Conservation (phyloP, 2,329 filamentous ascomycete species). For the Ophiocordyceps australis region DNA sequence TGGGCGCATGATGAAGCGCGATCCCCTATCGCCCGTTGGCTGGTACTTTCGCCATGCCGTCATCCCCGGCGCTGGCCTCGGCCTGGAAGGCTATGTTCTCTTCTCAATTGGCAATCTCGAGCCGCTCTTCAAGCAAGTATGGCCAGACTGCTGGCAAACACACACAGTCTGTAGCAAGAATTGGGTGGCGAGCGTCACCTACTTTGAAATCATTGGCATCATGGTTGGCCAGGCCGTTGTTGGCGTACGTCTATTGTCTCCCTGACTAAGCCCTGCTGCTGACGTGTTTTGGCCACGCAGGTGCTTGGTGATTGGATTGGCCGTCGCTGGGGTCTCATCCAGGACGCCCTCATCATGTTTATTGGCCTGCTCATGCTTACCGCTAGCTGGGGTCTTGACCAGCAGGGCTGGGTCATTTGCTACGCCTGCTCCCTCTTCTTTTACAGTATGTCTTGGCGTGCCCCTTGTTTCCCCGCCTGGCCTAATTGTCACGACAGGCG, state of each 20-base stretch:
- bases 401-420: conserved; percentile 94
- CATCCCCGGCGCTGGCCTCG: conserved; percentile 78
- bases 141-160: conserved; percentile 60
- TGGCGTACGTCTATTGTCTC: conserved; percentile 37
- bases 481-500: conserved; percentile 10
- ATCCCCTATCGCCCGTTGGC: conserved; percentile 65
- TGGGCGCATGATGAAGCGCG: conserved; percentile 67
- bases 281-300: conserved; percentile 10
- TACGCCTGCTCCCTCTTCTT: conserved; percentile 93
- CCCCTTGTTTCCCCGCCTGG: background rate
- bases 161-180: conserved; percentile 51
- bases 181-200: conserved; percentile 73
- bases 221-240: conserved; percentile 85
- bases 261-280: conserved; percentile 3
- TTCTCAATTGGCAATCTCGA: conserved; percentile 93
- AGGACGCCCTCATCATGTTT: conserved; percentile 89
- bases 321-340: conserved; percentile 86
- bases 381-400: conserved; percentile 69
- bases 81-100: conserved; percentile 86
- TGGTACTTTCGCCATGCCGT: conserved; percentile 87
- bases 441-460: conserved; percentile 13
- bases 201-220: conserved; percentile 87
- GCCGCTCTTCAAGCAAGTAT: conserved; percentile 60
- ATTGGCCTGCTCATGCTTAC: conserved; percentile 82
- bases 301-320: conserved; percentile 58